Evolutionary conservation across 148 eudicot species (phyloP), one percentile per base, ranked within the genome.

Genomic region (Vaccinium corymbosum): DNA sequence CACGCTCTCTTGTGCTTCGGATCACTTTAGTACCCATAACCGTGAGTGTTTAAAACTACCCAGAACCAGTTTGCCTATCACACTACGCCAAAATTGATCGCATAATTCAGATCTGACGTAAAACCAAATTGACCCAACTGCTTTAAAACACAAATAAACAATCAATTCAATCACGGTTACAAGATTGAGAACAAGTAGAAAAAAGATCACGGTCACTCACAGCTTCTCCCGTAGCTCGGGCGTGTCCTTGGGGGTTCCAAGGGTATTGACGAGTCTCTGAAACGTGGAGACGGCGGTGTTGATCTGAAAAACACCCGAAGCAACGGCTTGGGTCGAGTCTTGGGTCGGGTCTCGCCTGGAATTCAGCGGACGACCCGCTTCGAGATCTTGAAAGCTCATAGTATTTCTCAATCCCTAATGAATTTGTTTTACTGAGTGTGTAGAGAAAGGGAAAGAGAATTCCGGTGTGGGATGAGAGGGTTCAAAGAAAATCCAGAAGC

Each of bases 231-330:
- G 97, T 64, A 94, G 93, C 61, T 91, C 92, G 27, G 94, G 98
- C 35, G 95, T 95, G 35, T 95, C 98, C 83, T 94, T 95, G 50
- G 98, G 95, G 1, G 98, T 94, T 10, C 98, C 98, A 14, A 95
- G 95, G 88, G 98, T 89, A 83, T 95, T 94, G 70, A 94, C 98
- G 53, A 93, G 93, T 56, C 98, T 89, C 61, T 93, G 98, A 80
- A 95, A 95, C 2, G 98, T 91, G 70, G 94, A 90, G 64, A 95
- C 98, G 3, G 97, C 89, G 5, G 98, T 95, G 72, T 89, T 95
- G 86, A 93, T 93, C 93, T 93, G 94, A 84, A 93, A 93, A 13
- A 93, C 92, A 27, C 94, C 94, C 57, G 97, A 89, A 83, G 91
- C 94, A 20, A 93, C 89, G 19, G 93, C 92, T 57, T 90, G 97